Conservation (phyloP, 176 grass and related monocot species). For the Hyparrhenia diplandra region DNA sequence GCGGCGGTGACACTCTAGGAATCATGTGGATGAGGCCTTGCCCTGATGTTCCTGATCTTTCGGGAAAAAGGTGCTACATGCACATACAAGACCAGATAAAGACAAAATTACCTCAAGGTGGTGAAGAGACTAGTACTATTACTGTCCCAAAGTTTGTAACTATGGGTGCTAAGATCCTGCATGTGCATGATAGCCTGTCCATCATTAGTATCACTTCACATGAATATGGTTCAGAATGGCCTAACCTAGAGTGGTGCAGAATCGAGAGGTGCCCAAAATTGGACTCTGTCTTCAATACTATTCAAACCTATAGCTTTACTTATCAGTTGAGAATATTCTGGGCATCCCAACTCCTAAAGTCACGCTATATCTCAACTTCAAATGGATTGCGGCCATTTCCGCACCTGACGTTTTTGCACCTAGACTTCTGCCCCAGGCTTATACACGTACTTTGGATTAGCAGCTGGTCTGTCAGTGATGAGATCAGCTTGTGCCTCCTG, state of each 20-base stretch:
- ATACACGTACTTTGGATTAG: no score
- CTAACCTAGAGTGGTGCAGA: not conserved
- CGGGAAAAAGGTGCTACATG: not conserved
- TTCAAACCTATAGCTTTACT: no score
- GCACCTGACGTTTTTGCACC: not conserved
- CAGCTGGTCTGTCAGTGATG: no score
- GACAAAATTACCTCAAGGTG: not conserved
- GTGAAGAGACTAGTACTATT: not conserved
- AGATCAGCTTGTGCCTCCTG: no score
- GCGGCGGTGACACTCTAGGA: not conserved
- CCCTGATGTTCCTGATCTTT: not conserved
- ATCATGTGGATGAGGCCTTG: not conserved
- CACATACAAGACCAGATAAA: not conserved
- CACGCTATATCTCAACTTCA: not conserved
- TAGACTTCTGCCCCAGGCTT: not conserved
- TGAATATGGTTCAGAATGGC: not conserved
- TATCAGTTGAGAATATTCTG: not conserved
- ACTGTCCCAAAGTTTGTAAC: not conserved
- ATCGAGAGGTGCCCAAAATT: constrained; percentile 15
- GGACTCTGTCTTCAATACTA: not conserved
- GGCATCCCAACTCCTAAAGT: not conserved
- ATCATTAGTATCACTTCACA: not conserved
- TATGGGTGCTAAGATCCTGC: accelerated
- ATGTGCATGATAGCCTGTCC: not conserved
- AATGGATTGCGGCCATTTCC: not conserved